phyloP scores from a whole-genome alignment of 768 basidiomycete species.

The Tulasnella sp. region DNA sequence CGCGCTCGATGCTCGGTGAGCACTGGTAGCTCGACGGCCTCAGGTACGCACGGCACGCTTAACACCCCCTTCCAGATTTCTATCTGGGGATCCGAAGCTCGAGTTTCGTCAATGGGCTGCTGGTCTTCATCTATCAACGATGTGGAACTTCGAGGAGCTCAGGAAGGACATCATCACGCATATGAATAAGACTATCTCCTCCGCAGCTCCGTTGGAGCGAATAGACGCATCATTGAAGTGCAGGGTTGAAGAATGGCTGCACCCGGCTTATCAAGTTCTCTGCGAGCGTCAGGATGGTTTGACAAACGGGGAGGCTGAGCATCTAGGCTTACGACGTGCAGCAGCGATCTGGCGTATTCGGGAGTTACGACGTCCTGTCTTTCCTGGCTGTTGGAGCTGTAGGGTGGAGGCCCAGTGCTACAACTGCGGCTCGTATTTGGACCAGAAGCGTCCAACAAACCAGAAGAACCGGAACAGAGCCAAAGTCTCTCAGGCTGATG shows the following conservation, averaged over 20 bases:
- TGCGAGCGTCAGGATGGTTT: too few relatives aligned
- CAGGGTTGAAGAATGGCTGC: background rate
- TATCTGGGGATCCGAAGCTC: background rate
- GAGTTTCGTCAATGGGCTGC: background rate
- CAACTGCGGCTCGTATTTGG: too few relatives aligned
- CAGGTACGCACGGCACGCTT: background rate
- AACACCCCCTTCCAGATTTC: background rate
- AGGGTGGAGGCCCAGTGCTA: too few relatives aligned
- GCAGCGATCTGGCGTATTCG: background rate
- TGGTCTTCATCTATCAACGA: constrained; percentile 14
- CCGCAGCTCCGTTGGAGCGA: background rate
- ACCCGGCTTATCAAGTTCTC: too few relatives aligned
- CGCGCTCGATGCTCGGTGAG: background rate
- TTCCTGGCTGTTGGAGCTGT: too few relatives aligned
- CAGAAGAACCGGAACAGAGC: too few relatives aligned
- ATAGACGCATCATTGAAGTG: background rate
- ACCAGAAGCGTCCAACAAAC: too few relatives aligned
- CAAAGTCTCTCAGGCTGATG: too few relatives aligned
- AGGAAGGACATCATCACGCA: background rate
- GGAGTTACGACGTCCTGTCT: too few relatives aligned
- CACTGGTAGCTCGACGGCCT: too few relatives aligned
- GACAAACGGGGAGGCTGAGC: too few relatives aligned
- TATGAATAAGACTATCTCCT: background rate
- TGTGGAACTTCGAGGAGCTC: constrained; percentile 21
- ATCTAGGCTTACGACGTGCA: too few relatives aligned